A percentile compares a stretch with the other conserved stretches of the same genome.
Conservation (phyloP, 352 stramenopile genomes). For the Blastocystis sp. region DNA sequence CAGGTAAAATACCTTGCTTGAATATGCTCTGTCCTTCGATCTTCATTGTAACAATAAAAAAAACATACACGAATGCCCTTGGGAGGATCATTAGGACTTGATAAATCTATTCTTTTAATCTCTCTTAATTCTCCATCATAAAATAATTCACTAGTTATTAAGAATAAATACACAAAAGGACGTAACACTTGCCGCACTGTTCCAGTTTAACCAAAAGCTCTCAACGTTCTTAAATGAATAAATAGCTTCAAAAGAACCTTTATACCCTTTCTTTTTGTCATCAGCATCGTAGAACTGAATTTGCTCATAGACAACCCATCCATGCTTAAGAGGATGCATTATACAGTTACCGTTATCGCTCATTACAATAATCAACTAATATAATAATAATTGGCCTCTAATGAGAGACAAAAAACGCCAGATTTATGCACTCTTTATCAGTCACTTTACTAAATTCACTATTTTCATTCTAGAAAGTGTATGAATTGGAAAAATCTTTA, state of each 20-base stretch:
- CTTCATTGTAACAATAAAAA: background rate
- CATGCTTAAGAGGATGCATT: constrained; percentile 15
- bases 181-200: constrained; percentile 17
- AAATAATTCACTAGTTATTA: constrained; percentile 34
- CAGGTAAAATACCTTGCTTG: constrained; percentile 77
- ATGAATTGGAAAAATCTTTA: too few species aligned
- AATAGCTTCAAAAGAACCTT: constrained; percentile 40
- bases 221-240: constrained; percentile 37
- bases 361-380: background rate
- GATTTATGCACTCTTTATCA: background rate
- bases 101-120: constrained; percentile 23
- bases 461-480: too few species aligned
- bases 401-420: background rate
- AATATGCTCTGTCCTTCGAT: constrained; percentile 69
- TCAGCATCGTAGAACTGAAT: constrained; percentile 47
- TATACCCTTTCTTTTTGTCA: constrained; percentile 45
- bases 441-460: too few species aligned
- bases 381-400: too few species aligned
- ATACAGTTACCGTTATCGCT: background rate
- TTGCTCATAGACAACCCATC: constrained; percentile 57
- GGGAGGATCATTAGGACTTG: background rate
- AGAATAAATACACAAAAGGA: background rate
- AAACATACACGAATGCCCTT: constrained; percentile 1
- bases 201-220: constrained; percentile 60
- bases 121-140: constrained; percentile 55